Evolutionary conservation across 2,329 filamentous ascomycete species (phyloP).

Genomic region (Coleophoma cylindrospora): DNA sequence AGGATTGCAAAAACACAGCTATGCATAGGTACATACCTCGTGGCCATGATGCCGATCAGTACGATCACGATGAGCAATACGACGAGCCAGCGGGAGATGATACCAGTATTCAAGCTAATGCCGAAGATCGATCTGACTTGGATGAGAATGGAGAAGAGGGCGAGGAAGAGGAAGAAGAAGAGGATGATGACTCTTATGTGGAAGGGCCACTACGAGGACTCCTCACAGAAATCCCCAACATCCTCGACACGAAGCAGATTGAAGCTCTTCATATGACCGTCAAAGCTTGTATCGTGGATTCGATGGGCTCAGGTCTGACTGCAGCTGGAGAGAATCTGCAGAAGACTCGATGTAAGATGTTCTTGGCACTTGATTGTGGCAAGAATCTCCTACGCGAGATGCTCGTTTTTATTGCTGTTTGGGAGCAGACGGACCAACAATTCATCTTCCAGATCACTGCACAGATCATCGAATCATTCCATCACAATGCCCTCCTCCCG

Average conservation of each 20-base stretch:
- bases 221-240: constrained; percentile 89
- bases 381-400: constrained; percentile 85
- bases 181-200: constrained; percentile 74
- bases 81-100: constrained; percentile 31
- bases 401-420: constrained; percentile 93
- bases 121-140: constrained; percentile 19
- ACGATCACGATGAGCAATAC: constrained; percentile 46
- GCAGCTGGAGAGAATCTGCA: constrained; percentile 76
- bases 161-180: constrained; percentile 62
- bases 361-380: constrained; percentile 85
- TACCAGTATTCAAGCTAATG: not conserved
- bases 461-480: constrained; percentile 89
- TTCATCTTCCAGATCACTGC: constrained; percentile 96
- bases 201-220: constrained; percentile 78
- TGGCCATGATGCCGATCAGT: constrained; percentile 29
- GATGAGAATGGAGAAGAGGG: constrained; percentile 48
- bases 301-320: constrained; percentile 65
- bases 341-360: constrained; percentile 82
- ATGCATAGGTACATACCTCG: constrained; percentile 40
- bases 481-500: constrained; percentile 83
- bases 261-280: constrained; percentile 97
- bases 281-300: constrained; percentile 88
- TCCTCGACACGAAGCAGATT: constrained; percentile 90
- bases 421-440: constrained; percentile 90
- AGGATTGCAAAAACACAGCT: constrained; percentile 54